Percentiles rank a stretch among this genome's conserved stretches.
Evolutionary conservation across 805 yeast genomes (phyloP).

Genomic region (Saccharomycopsis sp.): DNA sequence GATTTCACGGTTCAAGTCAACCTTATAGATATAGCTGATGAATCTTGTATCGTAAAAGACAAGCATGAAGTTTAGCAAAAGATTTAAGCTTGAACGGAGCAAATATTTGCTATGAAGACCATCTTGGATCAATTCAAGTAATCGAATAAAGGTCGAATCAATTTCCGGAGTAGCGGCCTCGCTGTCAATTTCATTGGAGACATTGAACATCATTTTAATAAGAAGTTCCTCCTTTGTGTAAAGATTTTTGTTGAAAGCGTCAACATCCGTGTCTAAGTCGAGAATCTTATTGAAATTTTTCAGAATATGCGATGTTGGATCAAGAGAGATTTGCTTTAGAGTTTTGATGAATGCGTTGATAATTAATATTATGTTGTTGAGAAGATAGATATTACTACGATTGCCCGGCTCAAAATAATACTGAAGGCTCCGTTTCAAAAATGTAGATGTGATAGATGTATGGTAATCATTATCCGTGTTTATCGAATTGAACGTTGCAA

Average conservation of each 20-base stretch:
- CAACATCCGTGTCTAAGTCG: neutral
- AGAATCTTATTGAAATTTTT: neutral
- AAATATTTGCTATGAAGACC: constrained; percentile 6
- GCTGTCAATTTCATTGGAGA: neutral
- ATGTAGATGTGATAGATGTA: neutral
- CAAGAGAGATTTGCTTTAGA: constrained; percentile 3
- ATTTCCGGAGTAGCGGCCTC: neutral
- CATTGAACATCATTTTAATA: neutral
- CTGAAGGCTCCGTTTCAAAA: constrained; percentile 1
- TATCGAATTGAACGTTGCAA: constrained; percentile 18
- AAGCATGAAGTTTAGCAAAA: constrained; percentile 9
- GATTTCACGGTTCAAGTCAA: constrained; percentile 9
- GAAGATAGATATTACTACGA: neutral
- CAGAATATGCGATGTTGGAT: constrained; percentile 5
- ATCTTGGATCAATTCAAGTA: constrained; percentile 5
- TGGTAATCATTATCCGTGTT: constrained; percentile 4
- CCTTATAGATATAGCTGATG: constrained; percentile 4
- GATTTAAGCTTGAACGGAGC: constrained; percentile 7
- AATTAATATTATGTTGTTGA: constrained; percentile 16
- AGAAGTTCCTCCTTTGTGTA: neutral
- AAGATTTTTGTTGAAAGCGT: neutral
- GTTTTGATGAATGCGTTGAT: constrained; percentile 18
- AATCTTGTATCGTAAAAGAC: constrained; percentile 7
- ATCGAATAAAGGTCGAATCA: neutral
- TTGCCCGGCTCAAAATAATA: neutral